Evolutionary conservation across 345 rosid species (phyloP), one percentile per base, ranked within the genome.

Genomic region (Hypericum androsaemum): DNA sequence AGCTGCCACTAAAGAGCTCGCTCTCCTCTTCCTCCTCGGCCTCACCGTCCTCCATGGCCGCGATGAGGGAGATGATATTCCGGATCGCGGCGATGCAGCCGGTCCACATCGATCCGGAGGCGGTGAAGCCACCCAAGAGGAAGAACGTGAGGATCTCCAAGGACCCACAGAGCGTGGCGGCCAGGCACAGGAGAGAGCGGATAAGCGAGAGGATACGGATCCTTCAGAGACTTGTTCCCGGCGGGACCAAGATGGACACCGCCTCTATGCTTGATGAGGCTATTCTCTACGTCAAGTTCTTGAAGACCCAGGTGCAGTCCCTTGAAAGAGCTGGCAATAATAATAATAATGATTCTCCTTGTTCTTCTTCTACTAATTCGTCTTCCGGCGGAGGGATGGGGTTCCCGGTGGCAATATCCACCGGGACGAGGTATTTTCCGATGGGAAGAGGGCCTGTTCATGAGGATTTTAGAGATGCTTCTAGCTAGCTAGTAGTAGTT

Each of bases 201-300:
- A 83, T 83, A 54, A 83, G 90, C 38, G 84, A 83, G 69, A 68
- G 72, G 43, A 80, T 83, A 7, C 66, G 86, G 64, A 78, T 80
- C 41, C 76, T 83, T 8, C 86, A 83, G 67, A 68, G 84, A 60
- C 77, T 83, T 0, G 90, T 83, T 36, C 89, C 89, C 0, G 86
- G 89, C 1, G 89, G 89, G 46, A 83, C 89, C 37, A 83, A 77
- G 66, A 83, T 80, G 89, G 89, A 83, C 66, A 83, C 89, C 0
- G 86, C 89, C 0, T 83, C 89, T 0, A 83, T 80, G 89, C 61
- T 83, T 45, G 86, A 83, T 47, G 86, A 83, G 63, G 86, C 89
- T 6, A 77, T 75, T 50, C 89, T 80, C 48, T 83, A 83, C 49
- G 79, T 83, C 28, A 83, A 83, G 77, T 83, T 83, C 64, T 60